A percentile compares a stretch with the other conserved stretches of the same genome.
These are phyloP conservation scores for Sideroxylon spinosum DNA, from an alignment of 179 eudicot genomes.

Conservation along the genomic window DNA sequence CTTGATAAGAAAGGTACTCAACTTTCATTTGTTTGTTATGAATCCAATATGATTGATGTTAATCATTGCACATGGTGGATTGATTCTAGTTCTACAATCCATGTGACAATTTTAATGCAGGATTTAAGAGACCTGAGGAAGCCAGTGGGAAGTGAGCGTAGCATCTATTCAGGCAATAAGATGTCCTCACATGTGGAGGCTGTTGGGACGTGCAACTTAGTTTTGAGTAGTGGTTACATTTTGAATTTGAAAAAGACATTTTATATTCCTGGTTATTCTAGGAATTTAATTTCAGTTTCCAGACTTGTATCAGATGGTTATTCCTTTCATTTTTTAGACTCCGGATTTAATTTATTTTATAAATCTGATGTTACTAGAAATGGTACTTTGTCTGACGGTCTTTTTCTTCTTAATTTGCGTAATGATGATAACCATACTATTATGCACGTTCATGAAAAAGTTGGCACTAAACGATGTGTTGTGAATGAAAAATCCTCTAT, in stretches of 20 bases:
- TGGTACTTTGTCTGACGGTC: not conserved
- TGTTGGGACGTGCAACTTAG: slow-evolving; percentile 18
- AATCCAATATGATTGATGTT: too few species aligned
- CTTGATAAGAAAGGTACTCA: slow-evolving; percentile 7
- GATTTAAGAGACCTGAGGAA: slow-evolving; percentile 14
- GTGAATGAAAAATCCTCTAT: slow-evolving; percentile 20
- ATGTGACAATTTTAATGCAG: slow-evolving; percentile 13
- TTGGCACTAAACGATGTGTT: slow-evolving; percentile 8
- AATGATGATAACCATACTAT: not conserved
- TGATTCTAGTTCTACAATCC: not conserved
- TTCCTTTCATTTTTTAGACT: slow-evolving; percentile 14
- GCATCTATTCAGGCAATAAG: slow-evolving; percentile 20
- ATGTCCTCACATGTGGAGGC: slow-evolving; percentile 25
- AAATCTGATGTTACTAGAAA: not conserved
- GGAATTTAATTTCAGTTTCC: slow-evolving; percentile 15
- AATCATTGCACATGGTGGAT: too few species aligned
- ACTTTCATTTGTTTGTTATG: too few species aligned
- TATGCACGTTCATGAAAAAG: not conserved
- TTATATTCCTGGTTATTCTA: slow-evolving; percentile 14
- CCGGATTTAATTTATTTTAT: slow-evolving; percentile 8
- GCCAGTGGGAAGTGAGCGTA: not conserved
- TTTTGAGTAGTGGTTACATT: slow-evolving; percentile 14
- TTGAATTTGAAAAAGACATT: slow-evolving; percentile 15
- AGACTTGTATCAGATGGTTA: slow-evolving; percentile 18
- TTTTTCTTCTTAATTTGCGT: not conserved